A percentile compares a stretch with the other conserved stretches of the same genome.
Conservation (phyloP, 2,329 filamentous ascomycete genomes). For the Sclerotinia nivalis region DNA sequence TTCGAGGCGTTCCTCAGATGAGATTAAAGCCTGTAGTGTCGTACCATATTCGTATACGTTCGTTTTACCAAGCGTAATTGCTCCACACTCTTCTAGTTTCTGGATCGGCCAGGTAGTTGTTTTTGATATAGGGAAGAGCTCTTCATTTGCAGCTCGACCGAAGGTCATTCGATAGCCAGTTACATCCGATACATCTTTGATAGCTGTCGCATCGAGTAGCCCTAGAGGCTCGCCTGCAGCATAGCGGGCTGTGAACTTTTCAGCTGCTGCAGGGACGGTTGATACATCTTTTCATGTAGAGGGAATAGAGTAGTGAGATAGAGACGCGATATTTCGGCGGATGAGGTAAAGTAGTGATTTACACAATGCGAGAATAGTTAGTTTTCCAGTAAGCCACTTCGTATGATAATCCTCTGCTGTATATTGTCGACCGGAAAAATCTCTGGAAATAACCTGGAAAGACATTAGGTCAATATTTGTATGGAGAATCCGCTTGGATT, state of each 20-base stretch:
- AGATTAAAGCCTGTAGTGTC: constrained; percentile 60
- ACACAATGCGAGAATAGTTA: constrained; percentile 71
- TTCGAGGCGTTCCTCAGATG: constrained; percentile 57
- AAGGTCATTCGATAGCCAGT: constrained; percentile 52
- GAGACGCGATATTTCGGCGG: constrained; percentile 54
- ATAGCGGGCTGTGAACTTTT: constrained; percentile 71
- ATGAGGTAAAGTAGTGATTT: constrained; percentile 72
- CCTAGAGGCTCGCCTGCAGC: constrained; percentile 51
- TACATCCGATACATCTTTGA: constrained; percentile 59
- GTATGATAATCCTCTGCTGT: constrained; percentile 75
- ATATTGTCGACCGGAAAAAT: constrained; percentile 57
- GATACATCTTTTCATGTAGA: constrained; percentile 68
- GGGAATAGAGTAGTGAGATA: constrained; percentile 65
- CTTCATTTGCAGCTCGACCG: constrained; percentile 50
- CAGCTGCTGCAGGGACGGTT: constrained; percentile 65
- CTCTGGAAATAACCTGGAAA: constrained; percentile 45
- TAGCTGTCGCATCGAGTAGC: constrained; percentile 56
- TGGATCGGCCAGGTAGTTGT: constrained; percentile 50
- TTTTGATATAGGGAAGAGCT: constrained; percentile 36
- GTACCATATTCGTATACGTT: constrained; percentile 62
- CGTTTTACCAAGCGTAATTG: constrained; percentile 57
- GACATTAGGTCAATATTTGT: constrained; percentile 47
- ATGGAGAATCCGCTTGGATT: constrained; percentile 33
- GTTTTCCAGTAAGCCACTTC: constrained; percentile 66
- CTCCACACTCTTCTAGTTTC: constrained; percentile 52